Evolutionary conservation across 2,329 filamentous ascomycete species (phyloP).

Genomic region (Mollisiaceae sp.): DNA sequence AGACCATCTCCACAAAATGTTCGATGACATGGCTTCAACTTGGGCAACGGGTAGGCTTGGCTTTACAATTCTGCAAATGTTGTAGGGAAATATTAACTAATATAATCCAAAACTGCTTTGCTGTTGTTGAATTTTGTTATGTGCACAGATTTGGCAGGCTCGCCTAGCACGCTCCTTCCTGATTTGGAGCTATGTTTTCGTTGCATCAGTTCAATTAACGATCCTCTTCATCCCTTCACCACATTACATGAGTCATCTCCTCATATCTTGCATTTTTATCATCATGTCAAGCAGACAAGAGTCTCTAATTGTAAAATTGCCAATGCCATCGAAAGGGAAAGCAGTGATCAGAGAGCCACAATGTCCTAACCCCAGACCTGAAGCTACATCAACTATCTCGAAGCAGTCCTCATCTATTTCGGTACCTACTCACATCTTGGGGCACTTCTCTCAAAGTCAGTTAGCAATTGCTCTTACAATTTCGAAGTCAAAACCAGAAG

Average conservation of each 20-base stretch:
- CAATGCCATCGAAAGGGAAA: not conserved
- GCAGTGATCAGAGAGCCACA: not conserved
- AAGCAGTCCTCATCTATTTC: not conserved
- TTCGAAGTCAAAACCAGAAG: conserved; percentile 32
- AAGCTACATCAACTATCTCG: not conserved
- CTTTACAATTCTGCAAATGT: not conserved
- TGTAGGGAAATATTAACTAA: not conserved
- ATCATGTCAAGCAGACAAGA: not conserved
- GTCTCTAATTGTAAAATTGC: conserved; percentile 13
- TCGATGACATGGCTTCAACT: too few species aligned
- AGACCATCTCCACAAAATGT: too few species aligned
- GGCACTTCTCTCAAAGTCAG: conserved; percentile 33
- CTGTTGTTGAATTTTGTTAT: not conserved
- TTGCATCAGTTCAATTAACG: not conserved
- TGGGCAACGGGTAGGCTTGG: too few species aligned
- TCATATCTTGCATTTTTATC: not conserved
- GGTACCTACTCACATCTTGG: conserved; percentile 14
- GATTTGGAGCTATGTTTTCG: not conserved
- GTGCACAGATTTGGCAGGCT: not conserved
- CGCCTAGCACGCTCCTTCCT: not conserved
- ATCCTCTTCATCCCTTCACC: not conserved
- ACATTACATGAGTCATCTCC: not conserved
- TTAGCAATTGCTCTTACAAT: conserved; percentile 35
- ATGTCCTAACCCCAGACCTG: not conserved
- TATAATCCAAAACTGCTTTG: not conserved